Evolutionary conservation across 148 eudicot species (phyloP), one percentile per base, ranked within the genome.

Genomic region (Pouteria glomerata): DNA sequence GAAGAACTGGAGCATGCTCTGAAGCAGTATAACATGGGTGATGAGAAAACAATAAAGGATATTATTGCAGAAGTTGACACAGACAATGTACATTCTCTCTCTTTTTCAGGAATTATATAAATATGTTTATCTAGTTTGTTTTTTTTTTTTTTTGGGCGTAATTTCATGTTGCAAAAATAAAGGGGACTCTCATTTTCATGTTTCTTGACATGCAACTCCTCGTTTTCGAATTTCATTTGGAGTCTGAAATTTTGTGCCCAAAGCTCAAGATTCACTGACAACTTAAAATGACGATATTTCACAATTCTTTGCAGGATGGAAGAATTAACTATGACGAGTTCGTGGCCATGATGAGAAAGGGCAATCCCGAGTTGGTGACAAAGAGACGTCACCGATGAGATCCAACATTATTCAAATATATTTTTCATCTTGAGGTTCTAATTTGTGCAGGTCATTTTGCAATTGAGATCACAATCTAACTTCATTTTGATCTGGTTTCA

Each of bases 21-120:
- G 83, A 90, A 88, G 87, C 82, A 90, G 85, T 87, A 90, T 75
- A 90, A 93, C 65, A 93, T 93, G 96, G 94, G 96, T 48, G 98
- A 93, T 75, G 92, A 86, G 74, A 88, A 83, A 78, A 93, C 98
- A 45, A 88, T 90, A 68, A 81, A 80, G 72, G 98, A 93, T 82
- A 93, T 93, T 50, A 91, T 93, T 73, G 86, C 90, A n/a, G 98
- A 93, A 88, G 98, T 90, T 41, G 98, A 93, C 80, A 90, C 96
- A 8, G 98, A 93, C 66, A 48, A 85, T 57, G 98, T 93, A 93
- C 63, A 71, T 27, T 71, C 66, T 72, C 76, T 59, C 64, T 68
- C 51, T 51, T 58, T 57, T 29, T 34, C 24, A 53, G 37, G 21
- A 10, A 47, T 37, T 56, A 68, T 3, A 4, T n/a, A 5, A 12